phyloP scores from a whole-genome alignment of 2,329 filamentous ascomycete genomes.

The Pestalotiopsis sp. region DNA sequence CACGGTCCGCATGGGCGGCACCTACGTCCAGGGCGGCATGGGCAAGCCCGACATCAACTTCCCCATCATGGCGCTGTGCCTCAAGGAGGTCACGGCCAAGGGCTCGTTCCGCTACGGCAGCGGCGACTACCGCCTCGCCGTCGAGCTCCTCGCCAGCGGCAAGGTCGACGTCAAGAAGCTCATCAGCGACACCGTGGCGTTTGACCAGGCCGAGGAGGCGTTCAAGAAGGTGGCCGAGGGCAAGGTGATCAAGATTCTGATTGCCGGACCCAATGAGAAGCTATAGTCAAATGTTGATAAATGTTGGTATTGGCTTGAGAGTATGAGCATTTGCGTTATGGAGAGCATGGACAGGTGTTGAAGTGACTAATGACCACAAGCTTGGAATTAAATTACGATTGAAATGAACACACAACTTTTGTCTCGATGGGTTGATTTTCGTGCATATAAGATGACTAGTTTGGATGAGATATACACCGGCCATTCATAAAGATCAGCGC shows the following conservation, averaged over 20 bases:
- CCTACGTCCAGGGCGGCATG: conserved; percentile 88
- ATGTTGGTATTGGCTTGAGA: background rate
- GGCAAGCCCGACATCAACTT: conserved; percentile 85
- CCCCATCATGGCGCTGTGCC: conserved; percentile 87
- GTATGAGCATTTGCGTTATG: background rate
- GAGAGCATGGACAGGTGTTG: background rate
- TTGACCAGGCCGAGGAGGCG: conserved; percentile 81
- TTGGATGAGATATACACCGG: background rate
- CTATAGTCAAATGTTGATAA: conserved; percentile 18
- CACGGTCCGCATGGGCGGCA: conserved; percentile 70
- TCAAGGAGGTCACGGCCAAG: conserved; percentile 84
- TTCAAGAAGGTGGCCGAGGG: conserved; percentile 86
- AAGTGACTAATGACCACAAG: background rate
- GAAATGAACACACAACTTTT: background rate
- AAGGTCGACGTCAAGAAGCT: conserved; percentile 82
- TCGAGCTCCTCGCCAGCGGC: conserved; percentile 74
- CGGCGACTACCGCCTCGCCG: conserved; percentile 84
- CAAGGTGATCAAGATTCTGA: conserved; percentile 73
- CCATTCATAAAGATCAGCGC: too few relatives aligned
- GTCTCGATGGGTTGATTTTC: background rate
- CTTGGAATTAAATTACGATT: background rate
- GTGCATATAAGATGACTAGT: background rate
- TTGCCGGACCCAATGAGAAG: conserved; percentile 68
- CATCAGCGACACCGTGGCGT: conserved; percentile 76
- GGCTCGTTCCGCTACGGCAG: conserved; percentile 89